A percentile compares a stretch with the other conserved stretches of the same genome.
These are phyloP conservation scores for Cytospora paraplurivora DNA, from an alignment of 2,329 filamentous ascomycete species.

Conservation along the genomic window DNA sequence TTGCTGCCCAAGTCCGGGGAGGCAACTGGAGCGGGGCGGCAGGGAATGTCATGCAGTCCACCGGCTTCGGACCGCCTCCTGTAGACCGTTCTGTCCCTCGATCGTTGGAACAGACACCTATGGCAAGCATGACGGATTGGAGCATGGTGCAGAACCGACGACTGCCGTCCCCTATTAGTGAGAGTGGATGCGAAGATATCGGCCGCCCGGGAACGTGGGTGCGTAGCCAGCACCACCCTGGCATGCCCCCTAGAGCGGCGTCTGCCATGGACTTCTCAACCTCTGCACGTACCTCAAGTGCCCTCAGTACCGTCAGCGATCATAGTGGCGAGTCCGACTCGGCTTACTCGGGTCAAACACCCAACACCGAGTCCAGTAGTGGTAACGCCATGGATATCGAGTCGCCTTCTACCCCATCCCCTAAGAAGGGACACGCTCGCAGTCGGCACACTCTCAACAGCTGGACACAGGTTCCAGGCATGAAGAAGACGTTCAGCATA, in stretches of 20 bases:
- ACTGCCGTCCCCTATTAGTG: slow-evolving; percentile 62
- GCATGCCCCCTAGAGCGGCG: slow-evolving; percentile 40
- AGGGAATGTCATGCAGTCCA: slow-evolving; percentile 38
- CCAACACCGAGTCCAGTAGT: slow-evolving; percentile 6
- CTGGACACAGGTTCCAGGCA: slow-evolving; percentile 60
- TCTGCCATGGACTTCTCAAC: slow-evolving; percentile 39
- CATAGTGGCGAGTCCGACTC: slow-evolving; percentile 8
- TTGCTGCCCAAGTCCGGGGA: slow-evolving; percentile 58
- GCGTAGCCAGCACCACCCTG: slow-evolving; percentile 40
- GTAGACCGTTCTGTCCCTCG: slow-evolving; percentile 51
- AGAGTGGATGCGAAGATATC: slow-evolving; percentile 51
- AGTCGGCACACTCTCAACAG: slow-evolving; percentile 62
- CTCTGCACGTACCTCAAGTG: slow-evolving; percentile 17
- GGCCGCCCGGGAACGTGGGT: slow-evolving; percentile 45
- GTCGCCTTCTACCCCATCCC: slow-evolving; percentile 50
- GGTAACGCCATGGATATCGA: slow-evolving; percentile 41
- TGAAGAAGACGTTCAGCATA: slow-evolving; percentile 75
- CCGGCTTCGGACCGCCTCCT: slow-evolving; percentile 43
- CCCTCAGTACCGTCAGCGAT: slow-evolving; percentile 35
- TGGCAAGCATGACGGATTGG: slow-evolving; percentile 47
- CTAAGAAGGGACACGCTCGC: slow-evolving; percentile 57
- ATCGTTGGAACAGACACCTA: slow-evolving; percentile 44
- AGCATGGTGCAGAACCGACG: slow-evolving; percentile 54
- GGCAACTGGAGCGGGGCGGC: slow-evolving; percentile 48
- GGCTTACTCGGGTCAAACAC: slow-evolving; percentile 23